A percentile compares a stretch with the other conserved stretches of the same genome.
Evolutionary conservation across 306 rosid species (phyloP).

Genomic region (Canavalia ensiformis): DNA sequence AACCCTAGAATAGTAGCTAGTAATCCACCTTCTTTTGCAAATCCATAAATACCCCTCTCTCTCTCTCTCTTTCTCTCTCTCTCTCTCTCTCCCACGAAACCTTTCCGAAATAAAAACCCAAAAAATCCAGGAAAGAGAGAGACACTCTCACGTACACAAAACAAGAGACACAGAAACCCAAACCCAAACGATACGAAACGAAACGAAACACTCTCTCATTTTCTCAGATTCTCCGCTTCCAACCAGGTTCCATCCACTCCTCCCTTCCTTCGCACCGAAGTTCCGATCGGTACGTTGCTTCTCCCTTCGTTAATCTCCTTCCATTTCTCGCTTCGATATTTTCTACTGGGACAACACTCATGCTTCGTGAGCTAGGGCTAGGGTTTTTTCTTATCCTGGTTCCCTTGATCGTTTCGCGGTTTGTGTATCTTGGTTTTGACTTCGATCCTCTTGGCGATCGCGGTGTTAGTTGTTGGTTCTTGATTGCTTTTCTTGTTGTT

Average conservation of each 20-base stretch:
- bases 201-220: background rate
- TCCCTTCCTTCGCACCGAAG: slow-evolving; percentile 27
- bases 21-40: slow-evolving; percentile 43
- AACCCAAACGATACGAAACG: background rate
- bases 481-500: slow-evolving; percentile 50
- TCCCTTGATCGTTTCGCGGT: slow-evolving; percentile 48
- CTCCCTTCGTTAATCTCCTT: background rate
- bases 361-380: slow-evolving; percentile 55
- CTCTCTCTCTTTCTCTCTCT: background rate
- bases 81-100: background rate
- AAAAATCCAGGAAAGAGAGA: background rate
- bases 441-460: slow-evolving; percentile 18
- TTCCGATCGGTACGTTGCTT: slow-evolving; percentile 65
- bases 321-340: slow-evolving; percentile 26
- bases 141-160: background rate
- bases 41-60: slow-evolving; percentile 65
- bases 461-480: slow-evolving; percentile 2
- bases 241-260: slow-evolving; percentile 23
- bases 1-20: slow-evolving; percentile 33
- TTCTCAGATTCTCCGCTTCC: slow-evolving; percentile 6
- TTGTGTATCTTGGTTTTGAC: slow-evolving; percentile 36
- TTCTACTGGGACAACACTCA: slow-evolving; percentile 29
- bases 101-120: slow-evolving; percentile 19
- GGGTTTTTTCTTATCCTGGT: slow-evolving; percentile 50
- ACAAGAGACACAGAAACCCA: background rate